Evolutionary conservation across 176 grass and related monocot species (phyloP).

Genomic region (Oryza brachyantha): DNA sequence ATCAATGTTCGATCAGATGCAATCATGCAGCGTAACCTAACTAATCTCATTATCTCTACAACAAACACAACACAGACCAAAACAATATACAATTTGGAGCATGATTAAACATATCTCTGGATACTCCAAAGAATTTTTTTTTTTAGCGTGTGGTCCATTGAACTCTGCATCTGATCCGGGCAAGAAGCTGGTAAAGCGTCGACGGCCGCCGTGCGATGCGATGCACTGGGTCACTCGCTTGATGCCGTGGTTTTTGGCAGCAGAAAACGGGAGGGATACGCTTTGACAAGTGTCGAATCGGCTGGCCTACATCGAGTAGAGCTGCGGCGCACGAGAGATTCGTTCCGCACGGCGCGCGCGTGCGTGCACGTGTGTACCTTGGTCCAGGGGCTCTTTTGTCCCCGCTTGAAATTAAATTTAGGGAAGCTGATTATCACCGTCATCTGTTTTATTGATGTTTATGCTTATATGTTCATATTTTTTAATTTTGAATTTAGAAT

Average conservation of each 20-base stretch:
- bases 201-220: not conserved
- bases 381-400: not conserved
- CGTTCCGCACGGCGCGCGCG: not conserved
- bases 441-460: too few relatives aligned
- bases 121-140: not conserved
- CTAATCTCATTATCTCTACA: not conserved
- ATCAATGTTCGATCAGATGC: not conserved
- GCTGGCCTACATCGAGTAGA: not conserved
- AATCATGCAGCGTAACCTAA: not conserved
- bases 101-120: not conserved
- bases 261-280: not conserved
- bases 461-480: too few relatives aligned
- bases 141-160: not conserved
- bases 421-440: too few relatives aligned
- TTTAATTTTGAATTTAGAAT: too few relatives aligned
- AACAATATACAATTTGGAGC: not conserved
- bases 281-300: not conserved
- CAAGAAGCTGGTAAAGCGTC: not conserved
- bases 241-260: not conserved
- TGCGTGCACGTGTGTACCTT: not conserved
- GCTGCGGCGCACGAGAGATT: not conserved
- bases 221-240: not conserved
- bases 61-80: not conserved
- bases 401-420: too few relatives aligned
- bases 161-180: not conserved